Conservation (phyloP, 2,329 filamentous ascomycete species). For the Fusarium piperis region DNA sequence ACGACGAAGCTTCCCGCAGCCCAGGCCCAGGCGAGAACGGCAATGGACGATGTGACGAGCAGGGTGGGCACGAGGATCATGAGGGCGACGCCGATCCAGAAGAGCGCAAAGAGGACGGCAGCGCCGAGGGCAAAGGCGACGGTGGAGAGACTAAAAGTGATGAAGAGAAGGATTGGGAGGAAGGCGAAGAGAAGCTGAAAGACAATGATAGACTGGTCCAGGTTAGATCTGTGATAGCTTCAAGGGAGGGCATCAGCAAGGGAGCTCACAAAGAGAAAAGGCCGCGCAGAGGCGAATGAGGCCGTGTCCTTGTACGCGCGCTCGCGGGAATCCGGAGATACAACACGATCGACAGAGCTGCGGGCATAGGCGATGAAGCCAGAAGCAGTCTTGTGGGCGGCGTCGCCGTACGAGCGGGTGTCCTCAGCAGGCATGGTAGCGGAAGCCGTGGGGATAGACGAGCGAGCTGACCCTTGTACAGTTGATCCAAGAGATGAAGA, state of each 20-base stretch:
- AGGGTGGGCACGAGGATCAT: slow-evolving; percentile 75
- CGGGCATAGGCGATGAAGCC: slow-evolving; percentile 53
- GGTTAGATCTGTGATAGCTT: neutral
- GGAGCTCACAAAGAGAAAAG: slow-evolving; percentile 73
- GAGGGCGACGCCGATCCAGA: slow-evolving; percentile 73
- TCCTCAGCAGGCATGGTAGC: slow-evolving; percentile 20
- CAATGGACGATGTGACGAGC: slow-evolving; percentile 70
- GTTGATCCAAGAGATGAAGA: neutral
- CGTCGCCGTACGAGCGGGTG: slow-evolving; percentile 28
- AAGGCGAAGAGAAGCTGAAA: slow-evolving; percentile 72
- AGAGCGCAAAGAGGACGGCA: slow-evolving; percentile 72
- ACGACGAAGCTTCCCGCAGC: slow-evolving; percentile 67
- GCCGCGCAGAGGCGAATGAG: slow-evolving; percentile 69
- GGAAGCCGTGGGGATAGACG: neutral
- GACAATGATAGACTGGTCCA: slow-evolving; percentile 70
- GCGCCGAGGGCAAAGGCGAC: slow-evolving; percentile 69
- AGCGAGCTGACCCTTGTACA: neutral
- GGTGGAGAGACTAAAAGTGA: slow-evolving; percentile 70
- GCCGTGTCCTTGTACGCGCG: slow-evolving; percentile 62
- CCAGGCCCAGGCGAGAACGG: slow-evolving; percentile 74
- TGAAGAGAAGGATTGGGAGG: slow-evolving; percentile 75
- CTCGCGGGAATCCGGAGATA: slow-evolving; percentile 70
- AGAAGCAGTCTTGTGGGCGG: slow-evolving; percentile 47
- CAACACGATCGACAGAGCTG: slow-evolving; percentile 58
- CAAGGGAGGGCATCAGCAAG: neutral